Evolutionary conservation across 305 asterid genomes (phyloP).

Genomic region (Fraxinus baroniana): DNA sequence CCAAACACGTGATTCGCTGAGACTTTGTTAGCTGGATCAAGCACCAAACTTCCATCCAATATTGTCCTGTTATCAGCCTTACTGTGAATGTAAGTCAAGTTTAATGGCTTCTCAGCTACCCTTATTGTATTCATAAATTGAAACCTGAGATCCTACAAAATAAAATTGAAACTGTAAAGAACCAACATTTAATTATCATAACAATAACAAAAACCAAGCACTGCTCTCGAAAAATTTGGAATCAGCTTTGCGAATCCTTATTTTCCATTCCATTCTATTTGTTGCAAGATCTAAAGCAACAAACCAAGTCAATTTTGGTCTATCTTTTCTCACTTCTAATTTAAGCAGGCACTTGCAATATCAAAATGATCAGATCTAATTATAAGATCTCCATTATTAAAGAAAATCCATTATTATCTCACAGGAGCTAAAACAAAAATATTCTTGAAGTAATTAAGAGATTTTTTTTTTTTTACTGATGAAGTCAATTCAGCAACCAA

Average conservation of each 20-base stretch:
- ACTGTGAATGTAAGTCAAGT: constrained; percentile 68
- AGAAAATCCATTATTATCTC: too few relatives aligned
- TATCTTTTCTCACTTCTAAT: neutral
- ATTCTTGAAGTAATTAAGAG: too few relatives aligned
- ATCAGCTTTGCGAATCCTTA: neutral
- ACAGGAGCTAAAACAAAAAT: too few relatives aligned
- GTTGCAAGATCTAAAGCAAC: neutral
- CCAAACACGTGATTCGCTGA: constrained; percentile 78
- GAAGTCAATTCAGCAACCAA: too few relatives aligned
- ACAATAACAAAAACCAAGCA: neutral
- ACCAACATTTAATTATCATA: neutral
- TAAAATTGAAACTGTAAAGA: neutral
- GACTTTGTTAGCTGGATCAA: constrained; percentile 77
- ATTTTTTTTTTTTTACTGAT: too few relatives aligned
- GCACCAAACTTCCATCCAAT: constrained; percentile 65
- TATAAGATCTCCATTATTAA: too few relatives aligned
- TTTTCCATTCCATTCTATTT: neutral
- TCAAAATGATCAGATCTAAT: too few relatives aligned
- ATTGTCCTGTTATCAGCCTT: constrained; percentile 60
- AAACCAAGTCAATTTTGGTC: neutral
- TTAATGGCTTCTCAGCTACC: constrained; percentile 72
- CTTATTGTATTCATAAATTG: constrained; percentile 68
- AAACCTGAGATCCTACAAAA: constrained; percentile 72
- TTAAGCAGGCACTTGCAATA: too few relatives aligned
- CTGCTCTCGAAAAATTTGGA: neutral